Evolutionary conservation across 495 filamentous ascomycete species (phyloP), one percentile per base, ranked within the genome.

Genomic region (Hypomontagnella monticulosa): DNA sequence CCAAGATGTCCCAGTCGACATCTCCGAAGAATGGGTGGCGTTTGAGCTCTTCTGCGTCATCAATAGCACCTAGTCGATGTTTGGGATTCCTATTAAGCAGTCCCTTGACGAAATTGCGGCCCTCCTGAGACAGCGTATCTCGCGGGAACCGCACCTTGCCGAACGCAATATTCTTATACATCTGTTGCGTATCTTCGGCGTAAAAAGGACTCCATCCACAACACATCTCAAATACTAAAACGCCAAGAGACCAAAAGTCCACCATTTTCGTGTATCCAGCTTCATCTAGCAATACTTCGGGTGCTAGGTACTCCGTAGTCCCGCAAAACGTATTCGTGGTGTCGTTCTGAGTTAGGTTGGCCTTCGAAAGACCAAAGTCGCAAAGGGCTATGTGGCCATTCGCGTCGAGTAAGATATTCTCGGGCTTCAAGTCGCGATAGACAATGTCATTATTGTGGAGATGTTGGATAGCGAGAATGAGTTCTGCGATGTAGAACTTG

Each of bases 161-260:
- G 73, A 98, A 98, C 0, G 94, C 96, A 60, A 99, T 99, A 79
- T 99, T 99, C 81, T 98, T 99, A 79, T 99, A 99, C 95, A 99
- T 99, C 74, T 99, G 95, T 76, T 99, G 95, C 1, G 94, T 98
- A 68, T 99, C 96, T 63, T 99, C 95, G 57, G 95, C 96, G 72
- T 98, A 99, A 79, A 99, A 99, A 0, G 95, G 95, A 69, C 92
- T 96, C 95, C 95, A 99, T 2, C 95, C 95, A 71, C 95, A 99
- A 77, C 94, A 97, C 95, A 99, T 99, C 77, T 99, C 95, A 74
- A 99, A 99, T 8, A 99, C 95, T 18, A 99, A 85, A 11, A 99
- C 95, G 44, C 95, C 95, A 38, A 99, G 83, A 4, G 95, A 98
- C 95, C 96, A 99, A 77, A 99, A 99, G 76, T 99, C 95, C 3